Conservation (phyloP, 495 filamentous ascomycete species). For the Aspergillus ellipticus region DNA sequence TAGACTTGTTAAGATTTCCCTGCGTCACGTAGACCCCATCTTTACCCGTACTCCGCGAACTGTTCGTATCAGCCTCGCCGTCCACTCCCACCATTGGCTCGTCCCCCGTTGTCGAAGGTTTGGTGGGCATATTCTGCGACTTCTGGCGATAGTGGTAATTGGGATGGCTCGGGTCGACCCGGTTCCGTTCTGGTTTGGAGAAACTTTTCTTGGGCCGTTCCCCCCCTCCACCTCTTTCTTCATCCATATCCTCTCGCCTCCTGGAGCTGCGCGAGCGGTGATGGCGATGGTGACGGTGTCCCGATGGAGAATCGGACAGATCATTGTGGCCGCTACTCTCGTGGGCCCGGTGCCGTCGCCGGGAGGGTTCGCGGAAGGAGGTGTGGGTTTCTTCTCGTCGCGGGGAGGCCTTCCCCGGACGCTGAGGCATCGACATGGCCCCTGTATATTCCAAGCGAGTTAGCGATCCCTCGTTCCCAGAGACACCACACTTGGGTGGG, state of each 20-base stretch:
- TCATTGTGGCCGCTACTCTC: constrained; percentile 59
- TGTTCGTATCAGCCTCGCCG: constrained; percentile 53
- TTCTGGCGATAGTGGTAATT: constrained; percentile 93
- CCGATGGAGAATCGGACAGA: constrained; percentile 33
- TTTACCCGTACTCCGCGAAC: constrained; percentile 50
- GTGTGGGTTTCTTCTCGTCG: constrained; percentile 52
- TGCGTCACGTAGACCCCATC: constrained; percentile 33
- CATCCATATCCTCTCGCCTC: constrained; percentile 31
- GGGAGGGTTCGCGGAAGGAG: constrained; percentile 66
- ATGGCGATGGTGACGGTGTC: constrained; percentile 32
- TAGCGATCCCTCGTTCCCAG: not conserved
- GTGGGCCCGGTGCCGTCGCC: constrained; percentile 63
- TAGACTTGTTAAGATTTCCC: constrained; percentile 45
- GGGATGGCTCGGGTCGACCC: constrained; percentile 77
- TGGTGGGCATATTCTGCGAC: constrained; percentile 71
- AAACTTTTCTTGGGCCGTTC: constrained; percentile 72
- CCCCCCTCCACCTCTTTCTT: constrained; percentile 36
- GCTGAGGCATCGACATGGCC: constrained; percentile 65
- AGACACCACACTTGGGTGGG: not conserved
- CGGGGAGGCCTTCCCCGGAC: constrained; percentile 56
- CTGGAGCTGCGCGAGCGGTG: constrained; percentile 36
- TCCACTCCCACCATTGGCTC: constrained; percentile 78
- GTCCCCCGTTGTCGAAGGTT: constrained; percentile 86
- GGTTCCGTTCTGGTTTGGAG: constrained; percentile 80
- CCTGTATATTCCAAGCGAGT: not conserved